Base-by-base conservation (phyloP, 345 rosid genomes). In the Acer yangbiense region DNA sequence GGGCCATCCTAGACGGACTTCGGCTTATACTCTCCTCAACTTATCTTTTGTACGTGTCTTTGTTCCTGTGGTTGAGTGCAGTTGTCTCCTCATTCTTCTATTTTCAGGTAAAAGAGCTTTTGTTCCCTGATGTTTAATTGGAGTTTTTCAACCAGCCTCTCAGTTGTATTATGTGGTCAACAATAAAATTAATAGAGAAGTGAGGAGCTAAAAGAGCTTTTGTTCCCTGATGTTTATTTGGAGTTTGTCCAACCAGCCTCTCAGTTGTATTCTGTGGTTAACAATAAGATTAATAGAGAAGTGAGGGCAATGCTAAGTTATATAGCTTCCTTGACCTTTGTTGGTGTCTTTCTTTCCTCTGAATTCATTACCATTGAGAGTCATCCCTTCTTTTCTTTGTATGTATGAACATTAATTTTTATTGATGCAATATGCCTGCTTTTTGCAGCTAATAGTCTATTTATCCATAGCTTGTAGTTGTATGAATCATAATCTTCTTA, bases 61-160 rank as follows among this genome's bases (percentile, higher is more conserved):
- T 93, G 69, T 95, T 95, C 87, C 91, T 95, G 69, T 95, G 98
- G 98, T 89, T 95, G 80, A 89, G 97, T 85, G 98, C 98, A 27
- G 94, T 92, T 82, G 89, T 91, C 76, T 95, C 98, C 55, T 95
- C 98, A 63, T 95, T 95, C 89, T 91, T 95, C 89, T 93, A 95
- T 83, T 95, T 95, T 86, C 98, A 95, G 89, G 98, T 95, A 87
- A 79, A 82, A 72, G 23, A 23, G 27, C 27, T 20, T 52, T 57
- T 69, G 32, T 39, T 7, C 48, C 11, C 54, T 48, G 57, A 52
- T 3, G 52, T 23, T 7, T 73, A 48, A 77, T 65, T 79, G 48
- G 12, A 73, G 23, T 71, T 76, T 65, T 29, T 25, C 14, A 50
- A 14, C 55, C 21, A 27, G 8, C 48, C 32, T 57, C 57, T 63